A percentile compares a stretch with the other conserved stretches of the same genome.
phyloP scores from a whole-genome alignment of 2,329 filamentous ascomycete species.

The Ophiocordyceps camponoti-leonardi region DNA sequence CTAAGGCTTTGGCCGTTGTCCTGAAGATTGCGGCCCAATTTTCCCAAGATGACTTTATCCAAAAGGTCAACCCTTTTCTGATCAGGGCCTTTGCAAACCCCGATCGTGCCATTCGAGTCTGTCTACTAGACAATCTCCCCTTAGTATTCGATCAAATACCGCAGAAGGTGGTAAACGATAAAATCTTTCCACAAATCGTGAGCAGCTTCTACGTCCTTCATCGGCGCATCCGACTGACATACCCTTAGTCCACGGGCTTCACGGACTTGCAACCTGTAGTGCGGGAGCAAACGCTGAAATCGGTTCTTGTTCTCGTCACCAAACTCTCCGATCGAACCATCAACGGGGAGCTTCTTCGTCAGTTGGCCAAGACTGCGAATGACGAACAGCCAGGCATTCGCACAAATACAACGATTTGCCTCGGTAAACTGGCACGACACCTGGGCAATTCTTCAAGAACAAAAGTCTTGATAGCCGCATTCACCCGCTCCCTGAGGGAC shows the following conservation, averaged over 20 bases:
- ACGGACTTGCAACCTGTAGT: slow-evolving; percentile 82
- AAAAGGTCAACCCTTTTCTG: slow-evolving; percentile 69
- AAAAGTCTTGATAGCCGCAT: slow-evolving; percentile 87
- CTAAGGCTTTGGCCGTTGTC: slow-evolving; percentile 74
- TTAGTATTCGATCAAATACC: slow-evolving; percentile 81
- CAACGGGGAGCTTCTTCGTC: slow-evolving; percentile 80
- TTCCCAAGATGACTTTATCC: slow-evolving; percentile 75
- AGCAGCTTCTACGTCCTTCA: not conserved
- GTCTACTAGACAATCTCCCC: slow-evolving; percentile 73
- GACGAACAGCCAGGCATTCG: slow-evolving; percentile 94
- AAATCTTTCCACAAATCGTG: slow-evolving; percentile 90
- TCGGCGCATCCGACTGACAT: slow-evolving; percentile 7
- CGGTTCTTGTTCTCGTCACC: slow-evolving; percentile 67
- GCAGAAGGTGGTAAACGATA: slow-evolving; percentile 83
- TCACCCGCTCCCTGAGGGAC: slow-evolving; percentile 74
- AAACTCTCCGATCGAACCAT: slow-evolving; percentile 87
- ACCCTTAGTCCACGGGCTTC: slow-evolving; percentile 66
- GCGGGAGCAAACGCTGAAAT: slow-evolving; percentile 89
- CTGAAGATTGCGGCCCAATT: slow-evolving; percentile 85
- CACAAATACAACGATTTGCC: slow-evolving; percentile 93
- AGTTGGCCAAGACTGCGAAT: slow-evolving; percentile 89
- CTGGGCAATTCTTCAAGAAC: slow-evolving; percentile 60
- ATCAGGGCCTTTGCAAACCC: slow-evolving; percentile 79
- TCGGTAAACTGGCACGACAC: slow-evolving; percentile 90
- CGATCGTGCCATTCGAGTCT: slow-evolving; percentile 82